Evolutionary conservation across 2,329 filamentous ascomycete genomes (phyloP).

Genomic region (Fusarium sp.): DNA sequence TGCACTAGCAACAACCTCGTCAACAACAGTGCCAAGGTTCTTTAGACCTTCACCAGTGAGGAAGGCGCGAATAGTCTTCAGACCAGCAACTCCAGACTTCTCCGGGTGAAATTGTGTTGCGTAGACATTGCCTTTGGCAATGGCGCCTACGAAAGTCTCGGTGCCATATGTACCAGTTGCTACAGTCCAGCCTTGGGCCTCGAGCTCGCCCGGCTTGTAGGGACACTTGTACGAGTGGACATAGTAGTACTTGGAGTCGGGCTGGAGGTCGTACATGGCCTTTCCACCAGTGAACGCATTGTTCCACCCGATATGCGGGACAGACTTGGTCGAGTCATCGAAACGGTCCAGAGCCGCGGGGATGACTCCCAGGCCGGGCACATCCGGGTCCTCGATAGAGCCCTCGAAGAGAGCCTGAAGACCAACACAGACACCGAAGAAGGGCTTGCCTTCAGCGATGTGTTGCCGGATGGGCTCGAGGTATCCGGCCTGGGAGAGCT

Average conservation of each 20-base stretch:
- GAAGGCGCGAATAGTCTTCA: conserved; percentile 88
- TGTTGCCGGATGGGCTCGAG: conserved; percentile 84
- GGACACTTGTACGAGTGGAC: conserved; percentile 93
- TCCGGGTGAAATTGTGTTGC: conserved; percentile 98
- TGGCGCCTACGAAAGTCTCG: conserved; percentile 91
- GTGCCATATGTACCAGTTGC: conserved; percentile 88
- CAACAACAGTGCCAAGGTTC: conserved; percentile 55
- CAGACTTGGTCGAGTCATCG: conserved; percentile 81
- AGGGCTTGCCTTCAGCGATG: conserved; percentile 91
- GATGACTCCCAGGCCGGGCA: conserved; percentile 82
- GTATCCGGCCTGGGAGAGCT: conserved; percentile 85
- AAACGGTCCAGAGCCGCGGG: conserved; percentile 80
- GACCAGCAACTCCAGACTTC: conserved; percentile 91
- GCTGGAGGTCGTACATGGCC: conserved; percentile 80
- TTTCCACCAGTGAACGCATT: conserved; percentile 75
- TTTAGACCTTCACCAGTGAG: conserved; percentile 76
- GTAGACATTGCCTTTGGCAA: conserved; percentile 86
- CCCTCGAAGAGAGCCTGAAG: conserved; percentile 90
- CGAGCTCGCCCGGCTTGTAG: conserved; percentile 79
- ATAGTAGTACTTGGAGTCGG: conserved; percentile 96
- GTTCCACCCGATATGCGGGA: conserved; percentile 99
- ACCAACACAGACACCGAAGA: conserved; percentile 98
- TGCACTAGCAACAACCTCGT: conserved; percentile 26
- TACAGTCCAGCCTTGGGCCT: conserved; percentile 89
- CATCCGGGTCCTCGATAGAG: conserved; percentile 80